Base-by-base conservation (phyloP, 2,329 filamentous ascomycete genomes). In the Alternaria metachromatica region DNA sequence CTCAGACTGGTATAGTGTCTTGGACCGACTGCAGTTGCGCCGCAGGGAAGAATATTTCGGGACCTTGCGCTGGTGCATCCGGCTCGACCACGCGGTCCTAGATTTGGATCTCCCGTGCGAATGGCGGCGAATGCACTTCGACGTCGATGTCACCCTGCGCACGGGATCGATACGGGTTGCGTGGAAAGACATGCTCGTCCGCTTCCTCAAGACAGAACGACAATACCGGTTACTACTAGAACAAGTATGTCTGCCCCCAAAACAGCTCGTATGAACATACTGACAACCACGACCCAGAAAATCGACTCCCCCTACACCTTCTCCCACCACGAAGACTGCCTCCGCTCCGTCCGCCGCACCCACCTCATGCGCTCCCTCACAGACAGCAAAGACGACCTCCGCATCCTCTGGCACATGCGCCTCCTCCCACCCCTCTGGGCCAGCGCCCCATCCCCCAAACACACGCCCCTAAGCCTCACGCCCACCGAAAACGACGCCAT, bases 281-380 rank as follows among this genome's bases (percentile, higher is more conserved):
- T 56, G 5, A 33, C 55, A 59, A 41, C 45, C 12, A 23, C 28
- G 1, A 6, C 18, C 18, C 44, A 74, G 68, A 74, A 70, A 53
- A 49, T 28, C 25, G 41, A 65, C 6, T 64, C 64, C 0, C 10
- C 2, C 0, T 75, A 70, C 37, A 76, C 76, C 1, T 78, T 70
- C 55, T 66, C 58, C 30, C 67, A 67, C 46, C 18, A 56, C 12
- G 75, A 76, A 65, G 76, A 79, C 55, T 76, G 74, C 55, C 58
- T 79, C 3, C 71, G 76, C 20, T 53, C 64, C 3, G 45, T 74
- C 2, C 72, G 76, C n/a, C 74, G 76, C n/a, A 59, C 67, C 13
- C 68, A 69, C 2, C 53, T 77, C 7, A 65, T 65, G 9, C 44
- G 65, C 5, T 44, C 61, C 0, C 71, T 77, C 1, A 55, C 50